These are phyloP conservation scores for Lactifluus echinatus DNA, from an alignment of 768 basidiomycete species.

Conservation along the genomic window DNA sequence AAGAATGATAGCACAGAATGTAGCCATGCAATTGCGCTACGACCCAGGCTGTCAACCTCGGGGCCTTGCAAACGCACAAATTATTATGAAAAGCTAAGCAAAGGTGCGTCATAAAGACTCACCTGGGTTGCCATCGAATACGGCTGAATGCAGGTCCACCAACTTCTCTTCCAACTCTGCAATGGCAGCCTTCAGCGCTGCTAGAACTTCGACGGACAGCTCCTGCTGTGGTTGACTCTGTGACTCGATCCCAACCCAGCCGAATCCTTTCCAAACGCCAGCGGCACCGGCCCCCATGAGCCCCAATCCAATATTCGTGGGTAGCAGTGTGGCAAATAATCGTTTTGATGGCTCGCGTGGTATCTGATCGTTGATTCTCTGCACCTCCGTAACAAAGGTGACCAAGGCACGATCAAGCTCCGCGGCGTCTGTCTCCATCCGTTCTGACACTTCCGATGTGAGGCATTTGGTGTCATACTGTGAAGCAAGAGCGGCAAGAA, in stretches of 20 bases:
- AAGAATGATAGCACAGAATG: slow-evolving; percentile 50
- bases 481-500: slow-evolving; percentile 85
- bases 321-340: slow-evolving; percentile 51
- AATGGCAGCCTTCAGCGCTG: slow-evolving; percentile 43
- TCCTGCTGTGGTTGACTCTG: slow-evolving; percentile 38
- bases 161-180: slow-evolving; percentile 45
- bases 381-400: slow-evolving; percentile 63
- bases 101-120: background rate
- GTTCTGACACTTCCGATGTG: slow-evolving; percentile 51
- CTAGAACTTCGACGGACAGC: slow-evolving; percentile 38
- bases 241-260: slow-evolving; percentile 56
- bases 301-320: slow-evolving; percentile 60
- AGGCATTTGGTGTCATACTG: slow-evolving; percentile 67
- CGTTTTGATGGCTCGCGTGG: slow-evolving; percentile 36
- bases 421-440: slow-evolving; percentile 68
- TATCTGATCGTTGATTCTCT: slow-evolving; percentile 39
- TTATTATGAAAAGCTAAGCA: background rate
- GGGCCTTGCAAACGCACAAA: slow-evolving; percentile 8
- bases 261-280: slow-evolving; percentile 78
- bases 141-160: slow-evolving; percentile 24
- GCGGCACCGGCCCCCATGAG: slow-evolving; percentile 74
- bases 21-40: slow-evolving; percentile 46
- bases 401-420: slow-evolving; percentile 66
- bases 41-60: slow-evolving; percentile 33
- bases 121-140: slow-evolving; percentile 21